Evolutionary conservation across 2,329 filamentous ascomycete genomes (phyloP).

Genomic region (Neophaeococcomyces aloes): DNA sequence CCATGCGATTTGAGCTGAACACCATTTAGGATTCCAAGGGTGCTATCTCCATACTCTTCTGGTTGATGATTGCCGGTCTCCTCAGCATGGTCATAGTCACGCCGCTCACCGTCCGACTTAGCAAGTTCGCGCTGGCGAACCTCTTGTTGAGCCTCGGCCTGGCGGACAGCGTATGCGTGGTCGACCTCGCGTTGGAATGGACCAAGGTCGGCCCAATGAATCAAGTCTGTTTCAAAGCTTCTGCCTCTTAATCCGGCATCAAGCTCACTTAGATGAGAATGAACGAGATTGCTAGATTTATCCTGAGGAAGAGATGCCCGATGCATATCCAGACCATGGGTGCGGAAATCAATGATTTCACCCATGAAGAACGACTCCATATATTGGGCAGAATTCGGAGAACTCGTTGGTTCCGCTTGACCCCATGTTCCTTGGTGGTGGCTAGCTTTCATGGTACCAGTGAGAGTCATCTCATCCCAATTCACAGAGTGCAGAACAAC

Average conservation of each 20-base stretch:
- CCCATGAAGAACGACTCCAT: conserved; percentile 59
- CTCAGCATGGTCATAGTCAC: neutral
- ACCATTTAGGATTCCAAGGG: too few relatives aligned
- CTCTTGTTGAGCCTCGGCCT: neutral
- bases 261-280: neutral
- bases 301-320: conserved; percentile 25
- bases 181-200: conserved; percentile 38
- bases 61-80: neutral
- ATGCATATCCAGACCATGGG: conserved; percentile 38
- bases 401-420: neutral
- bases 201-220: conserved; percentile 39
- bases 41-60: neutral
- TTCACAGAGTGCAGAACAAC: conserved; percentile 56
- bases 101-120: conserved; percentile 2
- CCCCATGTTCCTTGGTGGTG: conserved; percentile 37
- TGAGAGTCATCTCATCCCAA: conserved; percentile 49
- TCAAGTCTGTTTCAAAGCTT: conserved; percentile 36
- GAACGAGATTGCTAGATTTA: too few relatives aligned
- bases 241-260: conserved; percentile 26
- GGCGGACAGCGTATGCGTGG: neutral
- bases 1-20: neutral
- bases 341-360: conserved; percentile 56
- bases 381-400: conserved; percentile 27
- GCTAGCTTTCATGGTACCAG: conserved; percentile 60
- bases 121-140: neutral